phyloP scores from a whole-genome alignment of 225 moss, liverwort and hornwort genomes.

The Pseudisothecium myosuroides region DNA sequence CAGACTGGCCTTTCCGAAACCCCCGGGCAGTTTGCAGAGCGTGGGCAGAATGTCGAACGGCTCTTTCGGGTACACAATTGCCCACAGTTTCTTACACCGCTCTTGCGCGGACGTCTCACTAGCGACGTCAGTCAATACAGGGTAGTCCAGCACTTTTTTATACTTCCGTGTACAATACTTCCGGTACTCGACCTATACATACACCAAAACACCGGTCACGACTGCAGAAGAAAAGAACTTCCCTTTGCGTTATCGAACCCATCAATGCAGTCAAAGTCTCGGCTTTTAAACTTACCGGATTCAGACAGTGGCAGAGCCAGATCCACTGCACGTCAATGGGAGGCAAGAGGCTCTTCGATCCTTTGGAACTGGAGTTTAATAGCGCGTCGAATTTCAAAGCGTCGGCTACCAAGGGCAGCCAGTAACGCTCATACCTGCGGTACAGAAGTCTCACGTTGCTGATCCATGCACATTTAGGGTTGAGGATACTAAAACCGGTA shows the following conservation, averaged over 20 bases:
- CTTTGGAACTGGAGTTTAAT: constrained; percentile 20
- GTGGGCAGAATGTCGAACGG: constrained; percentile 55
- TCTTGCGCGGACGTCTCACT: constrained; percentile 64
- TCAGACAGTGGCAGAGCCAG: constrained; percentile 86
- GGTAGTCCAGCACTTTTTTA: constrained; percentile 53
- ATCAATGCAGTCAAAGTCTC: not conserved
- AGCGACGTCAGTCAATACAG: constrained; percentile 32
- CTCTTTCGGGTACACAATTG: constrained; percentile 53
- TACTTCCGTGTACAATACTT: constrained; percentile 41
- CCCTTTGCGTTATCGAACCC: not conserved
- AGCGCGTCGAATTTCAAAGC: constrained; percentile 15
- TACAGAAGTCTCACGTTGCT: not conserved
- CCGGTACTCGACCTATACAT: constrained; percentile 43
- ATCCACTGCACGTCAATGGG: constrained; percentile 87
- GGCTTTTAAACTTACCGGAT: constrained; percentile 32
- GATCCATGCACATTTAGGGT: not conserved
- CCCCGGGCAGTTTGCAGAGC: constrained; percentile 38
- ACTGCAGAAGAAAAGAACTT: not conserved
- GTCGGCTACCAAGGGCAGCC: constrained; percentile 71
- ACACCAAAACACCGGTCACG: not conserved
- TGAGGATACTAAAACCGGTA: not conserved
- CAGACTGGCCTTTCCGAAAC: constrained; percentile 18
- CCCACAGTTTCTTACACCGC: constrained; percentile 61
- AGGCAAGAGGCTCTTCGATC: constrained; percentile 52
- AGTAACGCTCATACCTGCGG: constrained; percentile 47